phyloP scores from a whole-genome alignment of 2,329 filamentous ascomycete genomes.

The Fusarium tanahbumbuense region DNA sequence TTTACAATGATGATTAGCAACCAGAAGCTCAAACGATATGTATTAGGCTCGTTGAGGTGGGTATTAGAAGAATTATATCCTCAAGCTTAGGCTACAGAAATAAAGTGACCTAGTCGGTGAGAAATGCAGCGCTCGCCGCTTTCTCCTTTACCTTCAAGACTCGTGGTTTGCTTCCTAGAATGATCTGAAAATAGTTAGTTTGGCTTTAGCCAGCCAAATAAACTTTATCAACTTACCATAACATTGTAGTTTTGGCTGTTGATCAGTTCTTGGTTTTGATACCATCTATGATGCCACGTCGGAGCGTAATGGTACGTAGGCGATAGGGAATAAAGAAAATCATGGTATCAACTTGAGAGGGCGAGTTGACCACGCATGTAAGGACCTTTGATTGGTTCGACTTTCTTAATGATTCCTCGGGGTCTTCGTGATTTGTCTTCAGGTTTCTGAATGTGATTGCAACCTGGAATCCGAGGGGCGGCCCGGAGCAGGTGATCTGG shows the following conservation, averaged over 20 bases:
- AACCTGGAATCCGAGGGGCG: not conserved
- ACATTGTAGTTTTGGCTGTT: not conserved
- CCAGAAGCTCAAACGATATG: too few species aligned
- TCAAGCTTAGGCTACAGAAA: too few species aligned
- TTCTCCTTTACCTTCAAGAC: not conserved
- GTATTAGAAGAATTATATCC: too few species aligned
- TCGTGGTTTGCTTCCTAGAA: not conserved
- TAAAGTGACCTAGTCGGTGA: not conserved
- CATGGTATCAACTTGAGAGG: not conserved
- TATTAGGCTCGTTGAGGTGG: too few species aligned
- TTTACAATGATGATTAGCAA: too few species aligned
- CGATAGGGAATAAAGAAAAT: not conserved
- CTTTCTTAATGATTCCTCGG: not conserved
- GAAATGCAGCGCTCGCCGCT: not conserved
- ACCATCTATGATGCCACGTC: not conserved
- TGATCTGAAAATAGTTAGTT: too few species aligned
- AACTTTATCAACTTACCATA: not conserved
- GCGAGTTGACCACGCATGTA: not conserved
- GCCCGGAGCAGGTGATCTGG: not conserved
- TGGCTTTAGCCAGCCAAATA: not conserved
- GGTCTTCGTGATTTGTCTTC: not conserved
- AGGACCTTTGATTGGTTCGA: not conserved
- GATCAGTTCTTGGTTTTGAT: not conserved
- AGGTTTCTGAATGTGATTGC: not conserved
- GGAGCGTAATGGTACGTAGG: not conserved